phyloP scores from a whole-genome alignment of 1,284 basidiomycete species.

The Wallemia ichthyophaga region DNA sequence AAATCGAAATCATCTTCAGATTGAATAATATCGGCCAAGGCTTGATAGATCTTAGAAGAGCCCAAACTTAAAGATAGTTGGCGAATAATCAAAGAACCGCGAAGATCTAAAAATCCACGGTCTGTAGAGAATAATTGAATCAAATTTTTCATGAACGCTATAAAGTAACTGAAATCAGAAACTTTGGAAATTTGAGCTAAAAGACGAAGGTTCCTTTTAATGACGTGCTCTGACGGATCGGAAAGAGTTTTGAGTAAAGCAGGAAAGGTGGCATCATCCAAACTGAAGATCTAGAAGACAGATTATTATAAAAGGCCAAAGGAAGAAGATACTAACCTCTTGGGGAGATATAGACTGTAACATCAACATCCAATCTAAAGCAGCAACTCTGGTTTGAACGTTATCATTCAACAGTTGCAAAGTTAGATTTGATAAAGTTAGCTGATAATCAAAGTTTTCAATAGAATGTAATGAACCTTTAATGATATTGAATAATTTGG shows the following conservation, averaged over 20 bases:
- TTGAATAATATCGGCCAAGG: slow-evolving; percentile 87
- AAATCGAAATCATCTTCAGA: slow-evolving; percentile 59
- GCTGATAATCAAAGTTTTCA: slow-evolving; percentile 69
- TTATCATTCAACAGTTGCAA: slow-evolving; percentile 84
- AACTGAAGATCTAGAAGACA: slow-evolving; percentile 41
- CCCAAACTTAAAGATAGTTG: slow-evolving; percentile 83
- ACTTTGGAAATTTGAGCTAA: slow-evolving; percentile 75
- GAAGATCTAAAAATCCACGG: slow-evolving; percentile 53
- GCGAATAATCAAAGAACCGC: slow-evolving; percentile 83
- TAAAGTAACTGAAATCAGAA: slow-evolving; percentile 83
- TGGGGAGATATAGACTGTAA: slow-evolving; percentile 86
- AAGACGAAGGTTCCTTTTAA: slow-evolving; percentile 81
- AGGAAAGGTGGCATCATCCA: slow-evolving; percentile 90
- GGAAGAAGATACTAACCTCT: slow-evolving; percentile 29
- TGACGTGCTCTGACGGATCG: slow-evolving; percentile 77
- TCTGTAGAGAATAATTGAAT: slow-evolving; percentile 88
- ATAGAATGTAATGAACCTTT: slow-evolving; percentile 45
- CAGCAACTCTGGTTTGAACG: slow-evolving; percentile 80
- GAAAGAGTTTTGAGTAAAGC: slow-evolving; percentile 83
- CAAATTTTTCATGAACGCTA: slow-evolving; percentile 78
- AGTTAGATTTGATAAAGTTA: slow-evolving; percentile 70
- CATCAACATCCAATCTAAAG: slow-evolving; percentile 95
- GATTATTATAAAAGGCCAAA: not conserved
- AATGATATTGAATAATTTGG: slow-evolving; percentile 52
- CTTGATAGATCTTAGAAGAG: slow-evolving; percentile 79